Evolutionary conservation across 2,329 filamentous ascomycete species (phyloP), one percentile per base, ranked within the genome.

Genomic region (Fusarium verrucosum): DNA sequence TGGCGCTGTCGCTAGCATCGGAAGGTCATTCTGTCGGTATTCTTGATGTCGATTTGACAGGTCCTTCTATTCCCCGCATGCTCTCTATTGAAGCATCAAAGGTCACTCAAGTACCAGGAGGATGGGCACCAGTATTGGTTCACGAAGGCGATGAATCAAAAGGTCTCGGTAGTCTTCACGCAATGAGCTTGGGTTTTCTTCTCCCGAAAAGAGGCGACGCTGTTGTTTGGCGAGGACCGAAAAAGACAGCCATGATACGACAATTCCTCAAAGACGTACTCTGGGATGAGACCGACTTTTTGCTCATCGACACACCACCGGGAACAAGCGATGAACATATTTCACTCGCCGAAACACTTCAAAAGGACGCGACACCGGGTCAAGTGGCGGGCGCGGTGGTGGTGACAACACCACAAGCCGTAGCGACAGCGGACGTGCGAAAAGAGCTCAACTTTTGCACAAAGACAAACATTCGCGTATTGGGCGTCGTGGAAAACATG

Each of bases 401-500:
- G 1, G 94, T 99, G 2, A 99, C 95, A 4, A 99, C 95, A 0
- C 95, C 95, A 0, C 95, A 99, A 75, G 95, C 94, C 0, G 91
- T 99, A 44, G 89, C 92, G 13, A 96, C 94, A 25, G 91, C 92
- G 1, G 95, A 99, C 74, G 95, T 99, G 33, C 89, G 92, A 72
- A 97, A 97, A 75, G 94, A 97, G 77, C 85, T 97, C 65, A 97
- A 97, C 76, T 97, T 97, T 74, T 97, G 94, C 78, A 82, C 82
- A 47, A 97, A 97, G 80, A 94, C 92, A 2, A 85, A 87, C 26
- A 89, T 97, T 44, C 82, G 84, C 3, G 87, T 96, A 32, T 81
- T 98, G 11, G 95, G 95, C 0, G 94, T 99, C 1, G 86, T 99
- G 41, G 95, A 99, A 80, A 99, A 99, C 75, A 98, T 99, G 95